Percentiles rank a stretch among this genome's conserved stretches.
Conservation (phyloP, 2,329 filamentous ascomycete species). For the Colletotrichum cuscutae region DNA sequence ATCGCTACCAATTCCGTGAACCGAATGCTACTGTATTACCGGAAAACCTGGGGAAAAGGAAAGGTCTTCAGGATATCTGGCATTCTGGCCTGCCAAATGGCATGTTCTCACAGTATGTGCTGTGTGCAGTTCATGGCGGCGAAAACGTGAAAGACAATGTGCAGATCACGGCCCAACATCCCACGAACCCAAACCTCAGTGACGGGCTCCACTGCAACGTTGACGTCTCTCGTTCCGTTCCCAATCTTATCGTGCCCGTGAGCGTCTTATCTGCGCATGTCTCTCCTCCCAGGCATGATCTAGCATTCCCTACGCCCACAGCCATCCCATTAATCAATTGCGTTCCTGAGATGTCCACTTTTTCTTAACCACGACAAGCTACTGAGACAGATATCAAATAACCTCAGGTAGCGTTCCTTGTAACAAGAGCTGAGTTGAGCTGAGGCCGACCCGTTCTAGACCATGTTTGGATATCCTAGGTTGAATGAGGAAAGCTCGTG, state of each 20-base stretch:
- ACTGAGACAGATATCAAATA: background rate
- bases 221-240: background rate
- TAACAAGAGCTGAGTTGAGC: background rate
- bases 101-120: background rate
- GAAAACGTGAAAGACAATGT: background rate
- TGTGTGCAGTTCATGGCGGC: background rate
- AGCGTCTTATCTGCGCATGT: too few relatives aligned
- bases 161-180: background rate
- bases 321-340: background rate
- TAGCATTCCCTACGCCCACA: background rate
- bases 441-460: background rate
- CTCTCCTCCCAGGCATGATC: background rate
- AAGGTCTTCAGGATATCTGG: background rate
- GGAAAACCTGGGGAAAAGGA: background rate
- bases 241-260: background rate
- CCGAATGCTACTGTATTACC: background rate
- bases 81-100: background rate
- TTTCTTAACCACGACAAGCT: background rate
- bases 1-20: background rate
- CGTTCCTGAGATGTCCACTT: background rate
- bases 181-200: background rate
- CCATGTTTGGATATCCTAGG: background rate
- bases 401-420: background rate
- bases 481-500: background rate
- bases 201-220: constrained; percentile 3